These are phyloP conservation scores for Cryptococcus amylolentus DNA, from an alignment of 1,284 basidiomycete species.

Conservation along the genomic window DNA sequence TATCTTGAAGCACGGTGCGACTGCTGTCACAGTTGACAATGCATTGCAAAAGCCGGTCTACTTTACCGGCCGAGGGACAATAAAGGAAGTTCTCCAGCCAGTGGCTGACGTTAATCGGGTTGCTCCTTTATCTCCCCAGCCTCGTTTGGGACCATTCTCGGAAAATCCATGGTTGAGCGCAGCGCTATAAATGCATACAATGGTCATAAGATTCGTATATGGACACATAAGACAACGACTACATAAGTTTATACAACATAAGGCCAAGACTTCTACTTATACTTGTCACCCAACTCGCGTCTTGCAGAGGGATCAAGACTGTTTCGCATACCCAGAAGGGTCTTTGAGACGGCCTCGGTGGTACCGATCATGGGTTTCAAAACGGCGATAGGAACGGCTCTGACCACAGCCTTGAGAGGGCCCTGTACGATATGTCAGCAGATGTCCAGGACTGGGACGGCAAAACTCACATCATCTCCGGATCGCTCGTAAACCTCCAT, in stretches of 20 bases:
- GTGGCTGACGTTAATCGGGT: too few relatives aligned
- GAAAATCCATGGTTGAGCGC: neutral
- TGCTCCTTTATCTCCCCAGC: too few relatives aligned
- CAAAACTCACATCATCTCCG: slow-evolving; percentile 67
- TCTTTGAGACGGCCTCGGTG: slow-evolving; percentile 92
- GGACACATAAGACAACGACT: neutral
- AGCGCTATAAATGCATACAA: neutral
- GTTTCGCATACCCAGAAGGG: slow-evolving; percentile 86
- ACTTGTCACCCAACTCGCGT: slow-evolving; percentile 79
- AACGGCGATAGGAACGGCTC: slow-evolving; percentile 94
- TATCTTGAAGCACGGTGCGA: too few relatives aligned
- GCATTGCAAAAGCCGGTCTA: too few relatives aligned
- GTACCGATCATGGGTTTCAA: slow-evolving; percentile 95
- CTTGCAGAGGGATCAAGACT: slow-evolving; percentile 75
- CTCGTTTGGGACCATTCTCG: too few relatives aligned
- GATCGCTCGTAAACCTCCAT: slow-evolving; percentile 98
- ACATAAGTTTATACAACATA: too few relatives aligned
- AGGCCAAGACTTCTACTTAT: slow-evolving; percentile 55
- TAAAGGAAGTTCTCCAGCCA: too few relatives aligned
- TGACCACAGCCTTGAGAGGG: slow-evolving; percentile 82
- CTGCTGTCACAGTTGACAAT: too few relatives aligned
- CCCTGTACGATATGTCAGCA: slow-evolving; percentile 56
- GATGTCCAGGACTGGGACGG: neutral
- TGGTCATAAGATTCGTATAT: neutral
- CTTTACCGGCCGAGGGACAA: too few relatives aligned